Conservation (phyloP, 2,329 filamentous ascomycete genomes). For the Neophaeococcomyces aloes region DNA sequence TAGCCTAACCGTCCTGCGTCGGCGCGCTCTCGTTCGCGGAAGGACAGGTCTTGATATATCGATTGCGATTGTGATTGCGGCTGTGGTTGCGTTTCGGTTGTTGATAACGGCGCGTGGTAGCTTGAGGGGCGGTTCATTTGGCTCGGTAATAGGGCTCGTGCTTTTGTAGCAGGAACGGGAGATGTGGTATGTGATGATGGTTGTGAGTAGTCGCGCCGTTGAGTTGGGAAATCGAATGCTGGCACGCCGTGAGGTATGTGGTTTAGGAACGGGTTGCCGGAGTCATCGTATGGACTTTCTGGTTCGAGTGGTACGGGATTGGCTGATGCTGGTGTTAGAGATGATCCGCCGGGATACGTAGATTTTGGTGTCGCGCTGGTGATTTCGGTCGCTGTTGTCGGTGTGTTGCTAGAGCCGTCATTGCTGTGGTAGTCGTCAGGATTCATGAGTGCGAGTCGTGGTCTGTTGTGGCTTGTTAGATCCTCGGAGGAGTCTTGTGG, state of each 20-base stretch:
- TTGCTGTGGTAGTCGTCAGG: constrained; percentile 16
- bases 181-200: constrained; percentile 4
- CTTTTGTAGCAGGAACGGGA: constrained; percentile 14
- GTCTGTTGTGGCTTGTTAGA: constrained; percentile 10
- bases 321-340: constrained; percentile 1
- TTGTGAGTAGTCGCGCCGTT: not conserved
- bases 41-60: too few species aligned
- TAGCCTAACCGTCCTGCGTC: constrained; percentile 3
- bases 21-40: constrained; percentile 2
- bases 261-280: constrained; percentile 20
- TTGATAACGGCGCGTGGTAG: too few species aligned
- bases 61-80: not conserved
- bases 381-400: constrained; percentile 17
- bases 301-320: constrained; percentile 6
- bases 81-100: constrained; percentile 2
- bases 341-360: constrained; percentile 7
- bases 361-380: constrained; percentile 16
- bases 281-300: constrained; percentile 18
- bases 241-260: constrained; percentile 19
- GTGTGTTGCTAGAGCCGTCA: constrained; percentile 19
- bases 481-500: constrained; percentile 12
- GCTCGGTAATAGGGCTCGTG: constrained; percentile 25
- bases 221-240: constrained; percentile 17
- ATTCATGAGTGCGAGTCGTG: constrained; percentile 20
- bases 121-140: constrained; percentile 23